Evolutionary conservation across 2,329 filamentous ascomycete genomes (phyloP), one percentile per base, ranked within the genome.

Genomic region (Tolypocladium inflatum): DNA sequence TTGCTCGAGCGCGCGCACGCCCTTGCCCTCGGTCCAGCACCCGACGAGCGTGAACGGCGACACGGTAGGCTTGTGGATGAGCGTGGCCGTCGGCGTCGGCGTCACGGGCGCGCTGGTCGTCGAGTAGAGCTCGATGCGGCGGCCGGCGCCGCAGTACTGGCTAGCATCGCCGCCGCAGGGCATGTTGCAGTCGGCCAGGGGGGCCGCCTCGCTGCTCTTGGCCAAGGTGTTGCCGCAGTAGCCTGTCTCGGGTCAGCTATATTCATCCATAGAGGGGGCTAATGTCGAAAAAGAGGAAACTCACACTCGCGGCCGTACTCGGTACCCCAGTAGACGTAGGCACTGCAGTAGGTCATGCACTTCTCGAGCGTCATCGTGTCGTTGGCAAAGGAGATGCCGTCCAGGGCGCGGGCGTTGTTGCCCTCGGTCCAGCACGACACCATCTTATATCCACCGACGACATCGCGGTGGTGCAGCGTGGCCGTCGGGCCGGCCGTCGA

Each of bases 261-360:
- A 15, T 17, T 15, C n/a, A 11, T 33, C 2, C n/a, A 7, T 17
- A 11, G 23, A 21, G 10, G 37, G 37, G 37, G 13, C 13, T 6
- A 3, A 4, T 30, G 41, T 51, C n/a, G 41, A n/a, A 54, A 33
- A 26, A 13, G 19, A 2, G 23, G 19, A 23, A 17, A 67, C 71
- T 70, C 59, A 74, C 78, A 81, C 66, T 82, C 79, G 35, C 76
- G 71, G 11, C 78, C 77, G 60, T 78, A 82, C 63, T 82, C 79
- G 7, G 78, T 76, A 3, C 75, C 80, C 70, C 75, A 81, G 62
- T 77, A 80, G 52, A 71, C 68, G 64, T 74, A 81, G 1, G 69
- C 71, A 2, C 71, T 73, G 69, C 78, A 81, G 66, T 75, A 78
- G 2, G 61, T 60, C 69, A 74, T 72, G 65, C 79, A 81, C 48